These are phyloP conservation scores for Onygenales sp. DNA, from an alignment of 2,329 filamentous ascomycete species.

Conservation along the genomic window DNA sequence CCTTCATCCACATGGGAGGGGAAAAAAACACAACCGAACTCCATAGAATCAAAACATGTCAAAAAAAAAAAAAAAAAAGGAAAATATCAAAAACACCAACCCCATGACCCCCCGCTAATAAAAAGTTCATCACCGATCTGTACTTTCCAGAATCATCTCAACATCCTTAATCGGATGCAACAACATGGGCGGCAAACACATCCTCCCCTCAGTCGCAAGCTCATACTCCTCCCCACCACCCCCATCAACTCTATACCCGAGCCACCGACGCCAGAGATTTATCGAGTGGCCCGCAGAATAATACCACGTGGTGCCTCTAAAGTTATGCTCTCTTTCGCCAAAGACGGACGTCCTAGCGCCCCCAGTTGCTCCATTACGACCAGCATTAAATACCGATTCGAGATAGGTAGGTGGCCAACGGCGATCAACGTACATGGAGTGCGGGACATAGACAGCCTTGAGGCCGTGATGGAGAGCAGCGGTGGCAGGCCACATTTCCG, in stretches of 20 bases:
- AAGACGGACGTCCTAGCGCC: conserved; percentile 64
- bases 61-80: neutral
- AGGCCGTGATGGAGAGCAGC: conserved; percentile 82
- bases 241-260: conserved; percentile 70
- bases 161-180: conserved; percentile 80
- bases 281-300: conserved; percentile 77
- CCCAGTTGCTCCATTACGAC: conserved; percentile 64
- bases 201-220: conserved; percentile 63
- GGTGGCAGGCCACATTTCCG: conserved; percentile 92
- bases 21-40: neutral
- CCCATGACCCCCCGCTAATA: neutral
- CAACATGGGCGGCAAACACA: conserved; percentile 86
- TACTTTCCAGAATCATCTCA: conserved; percentile 39
- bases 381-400: conserved; percentile 70
- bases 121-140: neutral
- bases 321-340: conserved; percentile 80
- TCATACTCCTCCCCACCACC: conserved; percentile 72
- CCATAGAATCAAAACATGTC: too few species aligned
- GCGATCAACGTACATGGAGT: conserved; percentile 79
- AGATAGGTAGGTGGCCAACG: conserved; percentile 75
- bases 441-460: conserved; percentile 85
- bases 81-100: neutral
- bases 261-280: conserved; percentile 76
- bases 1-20: neutral
- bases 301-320: conserved; percentile 81